phyloP scores from a whole-genome alignment of 306 rosid genomes.

The Sophora flavescens region DNA sequence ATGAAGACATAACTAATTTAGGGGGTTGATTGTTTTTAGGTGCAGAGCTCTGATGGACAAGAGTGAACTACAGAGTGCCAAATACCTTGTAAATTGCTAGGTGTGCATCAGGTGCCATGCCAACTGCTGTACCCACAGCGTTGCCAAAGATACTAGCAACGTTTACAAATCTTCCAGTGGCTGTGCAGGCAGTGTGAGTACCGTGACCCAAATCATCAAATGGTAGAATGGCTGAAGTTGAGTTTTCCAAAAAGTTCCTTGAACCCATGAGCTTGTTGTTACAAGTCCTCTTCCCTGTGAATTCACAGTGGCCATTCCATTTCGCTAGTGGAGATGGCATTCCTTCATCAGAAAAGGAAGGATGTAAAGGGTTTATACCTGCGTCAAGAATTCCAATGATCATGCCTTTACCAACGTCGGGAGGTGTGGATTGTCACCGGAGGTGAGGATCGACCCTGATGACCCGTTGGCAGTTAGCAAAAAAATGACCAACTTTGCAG shows the following conservation, averaged over 20 bases:
- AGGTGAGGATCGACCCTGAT: too few relatives aligned
- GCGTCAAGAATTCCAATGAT: constrained; percentile 77
- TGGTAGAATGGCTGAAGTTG: constrained; percentile 43
- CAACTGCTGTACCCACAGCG: constrained; percentile 72
- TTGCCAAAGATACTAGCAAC: constrained; percentile 57
- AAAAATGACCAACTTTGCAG: too few relatives aligned
- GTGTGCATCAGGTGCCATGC: constrained; percentile 78
- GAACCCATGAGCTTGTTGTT: constrained; percentile 83
- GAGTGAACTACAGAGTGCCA: too few relatives aligned
- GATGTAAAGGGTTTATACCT: constrained; percentile 65
- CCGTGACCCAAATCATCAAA: constrained; percentile 69
- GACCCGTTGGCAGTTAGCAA: too few relatives aligned
- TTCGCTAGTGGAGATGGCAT: constrained; percentile 62
- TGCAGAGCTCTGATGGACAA: too few relatives aligned
- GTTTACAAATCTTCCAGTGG: constrained; percentile 55
- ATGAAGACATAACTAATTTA: too few relatives aligned
- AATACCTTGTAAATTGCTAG: constrained; percentile 66
- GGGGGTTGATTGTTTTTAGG: too few relatives aligned
- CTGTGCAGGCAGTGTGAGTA: constrained; percentile 76
- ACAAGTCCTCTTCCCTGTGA: constrained; percentile 51
- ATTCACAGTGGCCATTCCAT: constrained; percentile 84
- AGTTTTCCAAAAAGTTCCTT: constrained; percentile 39
- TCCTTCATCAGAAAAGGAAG: constrained; percentile 61
- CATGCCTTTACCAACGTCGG: constrained; percentile 65
- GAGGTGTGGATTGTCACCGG: too few relatives aligned